Evolutionary conservation across 306 rosid genomes (phyloP), one percentile per base, ranked within the genome.

Genomic region (Trichosanthes cucumerina): DNA sequence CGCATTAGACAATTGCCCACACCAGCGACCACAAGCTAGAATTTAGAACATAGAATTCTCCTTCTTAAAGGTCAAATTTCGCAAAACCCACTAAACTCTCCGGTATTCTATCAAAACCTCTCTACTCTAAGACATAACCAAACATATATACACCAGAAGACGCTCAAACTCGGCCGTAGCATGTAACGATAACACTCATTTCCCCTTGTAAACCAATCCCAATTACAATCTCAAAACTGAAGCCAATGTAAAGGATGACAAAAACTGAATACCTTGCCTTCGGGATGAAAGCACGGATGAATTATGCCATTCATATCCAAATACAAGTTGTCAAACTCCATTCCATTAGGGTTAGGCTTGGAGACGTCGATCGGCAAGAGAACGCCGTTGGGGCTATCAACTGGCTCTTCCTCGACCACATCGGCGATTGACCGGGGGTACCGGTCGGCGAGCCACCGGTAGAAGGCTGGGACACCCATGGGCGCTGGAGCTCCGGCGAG

Each of bases 381-480:
- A 57, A 64, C 80, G 19, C 91, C 87, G 38, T 75, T 80, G 15
- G 58, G 63, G 78, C 76, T 82, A 79, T 65, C 81, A 47, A 41
- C 11, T 9, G 92, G 60, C 21, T 89, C 88, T 39, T 89, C 97
- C 81, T 95, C 98, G 21, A 89, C 89, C 39, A 88, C 97, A 43
- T 95, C 98, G 77, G 70, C 86, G 63, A 95, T 89, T 10, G 97
- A 88, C 19, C 81, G 93, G 1, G 97, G 96, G 68, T 89, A 95
- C 28, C 98, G 97, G 88, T 95, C 98, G 31, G 97, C 97, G 69
- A 95, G 92, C 98, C 98, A 95, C 86, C 98, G 91, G 85, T 89
- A 95, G 80, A 95, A 95, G 75, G 98, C 97, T 21, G 98, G 98
- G 6, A 95, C 97, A 70, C 98, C 98, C 98, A 95, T 95, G 26